These are phyloP conservation scores for Trichoderma simmonsii DNA, from an alignment of 2,329 filamentous ascomycete genomes.

Conservation along the genomic window DNA sequence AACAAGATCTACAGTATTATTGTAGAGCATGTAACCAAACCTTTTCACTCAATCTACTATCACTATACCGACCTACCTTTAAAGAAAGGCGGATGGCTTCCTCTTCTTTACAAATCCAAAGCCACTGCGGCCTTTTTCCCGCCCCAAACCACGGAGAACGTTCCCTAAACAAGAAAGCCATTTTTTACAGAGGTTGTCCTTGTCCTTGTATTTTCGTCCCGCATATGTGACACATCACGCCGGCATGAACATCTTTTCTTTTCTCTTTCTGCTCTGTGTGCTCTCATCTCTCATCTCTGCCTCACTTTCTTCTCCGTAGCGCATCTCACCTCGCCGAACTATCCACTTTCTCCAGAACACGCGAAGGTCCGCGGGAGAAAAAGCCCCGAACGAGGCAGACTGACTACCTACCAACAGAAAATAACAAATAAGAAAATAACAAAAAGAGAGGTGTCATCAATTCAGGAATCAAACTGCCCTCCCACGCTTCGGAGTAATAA, in stretches of 20 bases:
- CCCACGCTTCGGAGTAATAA: not conserved
- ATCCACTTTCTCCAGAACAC: not conserved
- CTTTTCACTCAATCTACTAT: not conserved
- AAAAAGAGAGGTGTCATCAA: conserved; percentile 2
- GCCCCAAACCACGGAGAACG: not conserved
- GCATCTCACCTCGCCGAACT: not conserved
- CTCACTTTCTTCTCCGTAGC: not conserved
- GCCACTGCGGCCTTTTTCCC: not conserved
- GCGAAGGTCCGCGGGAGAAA: not conserved
- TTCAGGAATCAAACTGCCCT: not conserved
- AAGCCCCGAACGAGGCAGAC: not conserved
- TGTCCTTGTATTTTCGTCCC: not conserved
- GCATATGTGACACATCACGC: conserved; percentile 23
- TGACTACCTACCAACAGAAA: too few relatives aligned
- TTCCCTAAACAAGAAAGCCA: conserved; percentile 3
- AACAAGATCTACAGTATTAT: not conserved
- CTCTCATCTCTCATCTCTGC: not conserved
- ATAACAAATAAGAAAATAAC: not conserved
- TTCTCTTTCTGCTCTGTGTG: not conserved
- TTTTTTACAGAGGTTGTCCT: not conserved
- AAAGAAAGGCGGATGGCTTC: not conserved
- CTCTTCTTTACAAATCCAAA: not conserved
- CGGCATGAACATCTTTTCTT: not conserved
- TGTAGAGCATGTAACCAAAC: not conserved
- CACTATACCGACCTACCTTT: not conserved